These are phyloP conservation scores for Aspergillus vadensis DNA, from an alignment of 2,329 filamentous ascomycete genomes.

Conservation along the genomic window DNA sequence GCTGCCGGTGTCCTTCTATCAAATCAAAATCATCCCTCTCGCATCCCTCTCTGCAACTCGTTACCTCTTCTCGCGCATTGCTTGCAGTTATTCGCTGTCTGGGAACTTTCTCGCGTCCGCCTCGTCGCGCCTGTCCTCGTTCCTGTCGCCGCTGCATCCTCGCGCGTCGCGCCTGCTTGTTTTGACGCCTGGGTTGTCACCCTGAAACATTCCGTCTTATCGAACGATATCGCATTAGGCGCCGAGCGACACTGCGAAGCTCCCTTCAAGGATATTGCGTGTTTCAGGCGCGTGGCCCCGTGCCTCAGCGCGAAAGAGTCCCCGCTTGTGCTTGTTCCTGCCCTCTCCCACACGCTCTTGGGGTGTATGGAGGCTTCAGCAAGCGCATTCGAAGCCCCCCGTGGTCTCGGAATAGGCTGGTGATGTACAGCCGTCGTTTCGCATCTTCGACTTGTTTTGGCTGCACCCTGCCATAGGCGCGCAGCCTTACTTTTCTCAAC, in stretches of 20 bases:
- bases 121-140: conserved; percentile 23
- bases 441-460: conserved; percentile 19
- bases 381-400: conserved; percentile 19
- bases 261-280: conserved; percentile 11
- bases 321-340: conserved; percentile 4
- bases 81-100: conserved; percentile 16
- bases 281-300: conserved; percentile 22
- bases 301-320: conserved; percentile 15
- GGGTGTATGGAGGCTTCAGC: conserved; percentile 21
- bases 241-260: conserved; percentile 9
- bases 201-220: conserved; percentile 38
- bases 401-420: conserved; percentile 26
- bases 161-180: conserved; percentile 27
- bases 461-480: conserved; percentile 23
- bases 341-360: conserved; percentile 2
- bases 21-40: conserved; percentile 14
- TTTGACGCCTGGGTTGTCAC: conserved; percentile 27
- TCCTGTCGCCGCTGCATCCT: conserved; percentile 25
- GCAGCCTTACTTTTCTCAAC: conserved; percentile 25
- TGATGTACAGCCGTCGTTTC: conserved; percentile 30
- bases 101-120: conserved; percentile 19
- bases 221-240: conserved; percentile 18
- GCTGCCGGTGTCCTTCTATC: conserved; percentile 19
- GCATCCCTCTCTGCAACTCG: conserved; percentile 14
- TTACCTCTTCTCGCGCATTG: conserved; percentile 17